Conservation (phyloP, 2,329 filamentous ascomycete genomes). For the Onygenales sp. region DNA sequence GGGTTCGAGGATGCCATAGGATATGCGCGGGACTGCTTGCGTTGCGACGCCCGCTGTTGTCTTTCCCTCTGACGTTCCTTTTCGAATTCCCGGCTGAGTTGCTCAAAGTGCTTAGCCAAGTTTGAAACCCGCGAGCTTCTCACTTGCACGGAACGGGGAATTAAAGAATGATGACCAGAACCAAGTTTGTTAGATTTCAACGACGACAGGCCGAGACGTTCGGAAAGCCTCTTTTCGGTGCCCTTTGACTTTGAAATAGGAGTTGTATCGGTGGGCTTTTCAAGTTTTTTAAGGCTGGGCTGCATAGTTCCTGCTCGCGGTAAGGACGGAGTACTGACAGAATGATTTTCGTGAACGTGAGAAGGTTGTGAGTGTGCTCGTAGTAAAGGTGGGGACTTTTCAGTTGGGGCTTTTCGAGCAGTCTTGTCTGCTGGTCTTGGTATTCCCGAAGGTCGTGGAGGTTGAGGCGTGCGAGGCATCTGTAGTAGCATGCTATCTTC, state of each 20-base stretch:
- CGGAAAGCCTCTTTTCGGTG: slow-evolving; percentile 65
- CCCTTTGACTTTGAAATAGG: slow-evolving; percentile 25
- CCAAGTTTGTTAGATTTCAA: slow-evolving; percentile 49
- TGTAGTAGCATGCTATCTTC: background rate
- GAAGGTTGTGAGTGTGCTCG: slow-evolving; percentile 44
- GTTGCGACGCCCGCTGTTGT: slow-evolving; percentile 64
- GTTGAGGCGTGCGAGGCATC: slow-evolving; percentile 9
- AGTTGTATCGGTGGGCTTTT: slow-evolving; percentile 15
- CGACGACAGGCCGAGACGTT: slow-evolving; percentile 57
- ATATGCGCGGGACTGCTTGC: slow-evolving; percentile 68
- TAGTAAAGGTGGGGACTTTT: slow-evolving; percentile 37
- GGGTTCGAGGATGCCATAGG: slow-evolving; percentile 89
- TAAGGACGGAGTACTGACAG: background rate
- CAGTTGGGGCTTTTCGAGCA: slow-evolving; percentile 22
- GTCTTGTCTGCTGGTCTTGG: slow-evolving; percentile 21
- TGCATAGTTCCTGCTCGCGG: slow-evolving; percentile 12
- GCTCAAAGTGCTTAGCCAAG: slow-evolving; percentile 92
- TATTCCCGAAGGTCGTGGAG: slow-evolving; percentile 27
- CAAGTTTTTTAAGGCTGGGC: slow-evolving; percentile 6
- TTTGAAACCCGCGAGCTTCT: slow-evolving; percentile 74
- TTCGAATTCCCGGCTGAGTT: slow-evolving; percentile 91
- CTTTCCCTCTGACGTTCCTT: slow-evolving; percentile 84
- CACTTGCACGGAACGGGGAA: slow-evolving; percentile 70
- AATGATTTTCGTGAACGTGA: slow-evolving; percentile 15
- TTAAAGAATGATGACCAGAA: slow-evolving; percentile 56